Evolutionary conservation across 306 rosid genomes (phyloP).

Genomic region (Pachyrhizus erosus): DNA sequence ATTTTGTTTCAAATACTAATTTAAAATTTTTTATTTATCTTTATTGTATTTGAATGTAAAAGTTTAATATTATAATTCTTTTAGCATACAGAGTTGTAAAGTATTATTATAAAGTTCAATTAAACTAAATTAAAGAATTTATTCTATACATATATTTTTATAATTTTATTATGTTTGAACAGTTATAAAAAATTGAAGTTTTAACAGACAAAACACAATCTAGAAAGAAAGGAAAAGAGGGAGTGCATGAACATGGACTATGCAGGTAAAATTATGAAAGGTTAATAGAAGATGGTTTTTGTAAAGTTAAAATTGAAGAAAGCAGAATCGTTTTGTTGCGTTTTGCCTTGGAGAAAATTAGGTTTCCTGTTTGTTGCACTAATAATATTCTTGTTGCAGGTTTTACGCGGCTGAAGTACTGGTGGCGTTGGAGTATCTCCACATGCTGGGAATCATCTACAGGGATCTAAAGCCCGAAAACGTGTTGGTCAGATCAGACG

Average conservation of each 20-base stretch:
- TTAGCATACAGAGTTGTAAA: neutral
- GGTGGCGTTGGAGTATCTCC: constrained; percentile 96
- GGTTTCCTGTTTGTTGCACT: neutral
- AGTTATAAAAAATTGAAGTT: too few species aligned
- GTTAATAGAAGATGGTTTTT: neutral
- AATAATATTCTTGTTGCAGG: constrained; percentile 48
- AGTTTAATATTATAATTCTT: too few species aligned
- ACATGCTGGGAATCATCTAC: constrained; percentile 97
- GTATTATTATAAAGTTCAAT: neutral
- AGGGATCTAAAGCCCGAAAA: constrained; percentile 95
- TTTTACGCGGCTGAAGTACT: constrained; percentile 95
- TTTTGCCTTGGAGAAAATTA: neutral
- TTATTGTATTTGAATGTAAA: neutral
- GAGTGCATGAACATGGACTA: neutral
- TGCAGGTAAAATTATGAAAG: neutral
- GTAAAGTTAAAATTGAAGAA: neutral
- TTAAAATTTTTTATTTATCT: too few species aligned
- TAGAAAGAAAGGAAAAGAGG: neutral
- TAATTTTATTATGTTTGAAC: too few species aligned
- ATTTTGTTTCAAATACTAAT: too few species aligned
- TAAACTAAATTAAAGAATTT: too few species aligned
- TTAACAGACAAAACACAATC: neutral
- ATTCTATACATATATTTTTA: too few species aligned
- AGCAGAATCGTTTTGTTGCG: neutral
- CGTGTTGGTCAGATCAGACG: constrained; percentile 96